These are phyloP conservation scores for Penicillium parvum DNA, from an alignment of 495 filamentous ascomycete genomes.

Conservation along the genomic window DNA sequence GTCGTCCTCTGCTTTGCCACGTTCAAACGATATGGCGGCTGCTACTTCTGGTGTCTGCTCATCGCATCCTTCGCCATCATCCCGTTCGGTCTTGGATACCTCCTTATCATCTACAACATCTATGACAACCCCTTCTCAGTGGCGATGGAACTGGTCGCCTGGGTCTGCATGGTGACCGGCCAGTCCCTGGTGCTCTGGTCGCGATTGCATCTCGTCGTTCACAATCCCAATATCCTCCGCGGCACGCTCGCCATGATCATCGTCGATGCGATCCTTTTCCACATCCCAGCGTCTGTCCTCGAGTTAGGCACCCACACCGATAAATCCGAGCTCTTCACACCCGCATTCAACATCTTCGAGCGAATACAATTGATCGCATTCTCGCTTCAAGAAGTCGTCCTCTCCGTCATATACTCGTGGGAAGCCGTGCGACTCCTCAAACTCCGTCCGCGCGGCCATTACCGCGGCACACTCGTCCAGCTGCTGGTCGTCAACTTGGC, in stretches of 20 bases:
- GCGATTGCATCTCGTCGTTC: constrained; percentile 50
- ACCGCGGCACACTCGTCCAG: constrained; percentile 37
- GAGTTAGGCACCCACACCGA: constrained; percentile 43
- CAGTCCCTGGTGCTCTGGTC: constrained; percentile 63
- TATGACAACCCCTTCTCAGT: constrained; percentile 28
- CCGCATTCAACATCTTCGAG: constrained; percentile 43
- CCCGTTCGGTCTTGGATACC: constrained; percentile 49
- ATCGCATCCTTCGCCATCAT: constrained; percentile 48
- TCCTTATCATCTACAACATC: constrained; percentile 47
- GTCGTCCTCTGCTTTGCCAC: constrained; percentile 45
- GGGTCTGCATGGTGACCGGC: constrained; percentile 57
- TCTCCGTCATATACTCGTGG: constrained; percentile 50
- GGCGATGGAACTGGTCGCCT: constrained; percentile 45
- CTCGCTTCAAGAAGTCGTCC: constrained; percentile 46
- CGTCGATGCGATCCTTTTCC: constrained; percentile 44
- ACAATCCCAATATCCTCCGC: constrained; percentile 39
- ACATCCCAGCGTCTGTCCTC: constrained; percentile 47
- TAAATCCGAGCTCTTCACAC: constrained; percentile 15
- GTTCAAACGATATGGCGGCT: constrained; percentile 46
- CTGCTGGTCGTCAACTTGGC: constrained; percentile 48
- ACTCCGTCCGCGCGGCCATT: constrained; percentile 25
- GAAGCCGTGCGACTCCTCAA: constrained; percentile 41
- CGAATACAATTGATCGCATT: constrained; percentile 49
- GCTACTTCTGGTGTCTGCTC: constrained; percentile 53
- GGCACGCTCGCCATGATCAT: constrained; percentile 53